Base-by-base conservation (phyloP, 1,139 yeast genomes). In the Pichia sp. region DNA sequence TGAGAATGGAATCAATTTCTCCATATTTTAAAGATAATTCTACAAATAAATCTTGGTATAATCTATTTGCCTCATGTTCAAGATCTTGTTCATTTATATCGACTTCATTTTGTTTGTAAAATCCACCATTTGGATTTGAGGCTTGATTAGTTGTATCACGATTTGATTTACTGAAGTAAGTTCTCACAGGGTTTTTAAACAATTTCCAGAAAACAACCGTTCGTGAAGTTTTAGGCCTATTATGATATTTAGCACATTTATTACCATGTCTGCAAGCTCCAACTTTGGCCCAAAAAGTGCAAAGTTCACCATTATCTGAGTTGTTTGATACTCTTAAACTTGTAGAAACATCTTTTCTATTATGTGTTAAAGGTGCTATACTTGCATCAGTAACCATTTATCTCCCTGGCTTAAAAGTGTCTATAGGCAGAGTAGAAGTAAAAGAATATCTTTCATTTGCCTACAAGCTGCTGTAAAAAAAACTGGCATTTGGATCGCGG, bases 241-340 rank as follows among this genome's bases (percentile, higher is more conserved):
- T 68, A 58, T 89, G 97, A 43, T 71, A 72, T 52, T 93, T 69
- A 11, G 91, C 80, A 57, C 97, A 89, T 53, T 79, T 82, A 47
- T 82, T 91, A 2, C 96, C 96, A 59, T 89, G 96, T 45, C 96
- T 71, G 58, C 97, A 89, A 0, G 96, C 94, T 2, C 97, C 97
- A 32, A 88, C 84, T 58, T 82, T 84, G 48, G 73, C 70, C 61
- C 81, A 89, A 60, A 89, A 89, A 77, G 49, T 33, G 39, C 42
- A 42, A 4, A n/a, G 15, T 17, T 28, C 31, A 8, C 31, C 31
- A 4, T 22, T 7, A 22, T 22, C 10, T 7, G 24, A 22, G 10
- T 22, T 22, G 10, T 22, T n/a, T n/a, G n/a, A n/a, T n/a, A n/a
- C n/a, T n/a, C n/a, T n/a, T n/a, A n/a, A n/a, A n/a, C n/a, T n/a